Percentiles rank a stretch among this genome's conserved stretches.
phyloP scores from a whole-genome alignment of 139 green algal species.

The Chlorella sorokiniana region DNA sequence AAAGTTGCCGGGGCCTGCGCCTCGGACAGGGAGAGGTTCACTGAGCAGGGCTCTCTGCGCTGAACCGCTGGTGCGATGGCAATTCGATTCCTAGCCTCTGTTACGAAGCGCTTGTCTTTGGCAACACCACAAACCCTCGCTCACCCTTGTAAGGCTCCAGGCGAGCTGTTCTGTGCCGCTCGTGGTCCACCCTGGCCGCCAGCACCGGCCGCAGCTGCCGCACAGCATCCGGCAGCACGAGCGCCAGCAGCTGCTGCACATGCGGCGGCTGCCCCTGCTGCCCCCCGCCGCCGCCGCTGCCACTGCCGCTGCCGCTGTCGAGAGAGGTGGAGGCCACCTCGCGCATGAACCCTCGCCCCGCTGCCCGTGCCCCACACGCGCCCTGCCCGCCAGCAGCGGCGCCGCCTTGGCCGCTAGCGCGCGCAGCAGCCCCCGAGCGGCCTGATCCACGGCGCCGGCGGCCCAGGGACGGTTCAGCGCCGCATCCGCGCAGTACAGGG shows the following conservation, averaged over 20 bases:
- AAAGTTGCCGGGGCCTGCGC: slow-evolving; percentile 19
- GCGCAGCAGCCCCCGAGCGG: not conserved
- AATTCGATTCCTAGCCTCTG: too few relatives aligned
- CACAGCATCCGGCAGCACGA: not conserved
- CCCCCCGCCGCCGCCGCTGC: not conserved
- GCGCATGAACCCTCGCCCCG: not conserved
- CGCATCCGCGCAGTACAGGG: not conserved
- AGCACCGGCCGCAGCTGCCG: slow-evolving; percentile 5
- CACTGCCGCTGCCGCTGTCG: not conserved
- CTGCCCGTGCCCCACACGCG: not conserved
- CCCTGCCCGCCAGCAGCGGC: not conserved
- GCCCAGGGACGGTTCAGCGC: slow-evolving; percentile 17
- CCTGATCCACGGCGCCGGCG: not conserved
- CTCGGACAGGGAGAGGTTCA: not conserved
- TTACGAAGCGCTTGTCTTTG: not conserved
- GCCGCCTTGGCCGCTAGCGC: slow-evolving; percentile 4
- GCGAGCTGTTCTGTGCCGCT: not conserved
- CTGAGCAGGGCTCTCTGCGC: too few relatives aligned
- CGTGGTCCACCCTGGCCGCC: slow-evolving; percentile 8
- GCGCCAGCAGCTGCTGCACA: slow-evolving; percentile 15
- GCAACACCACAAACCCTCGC: not conserved
- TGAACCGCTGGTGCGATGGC: too few relatives aligned
- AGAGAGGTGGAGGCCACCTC: not conserved
- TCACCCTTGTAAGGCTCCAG: slow-evolving; percentile 5
- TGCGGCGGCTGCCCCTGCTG: not conserved